Evolutionary conservation across 768 basidiomycete species (phyloP), one percentile per base, ranked within the genome.

Genomic region (Tephrocybe sp.): DNA sequence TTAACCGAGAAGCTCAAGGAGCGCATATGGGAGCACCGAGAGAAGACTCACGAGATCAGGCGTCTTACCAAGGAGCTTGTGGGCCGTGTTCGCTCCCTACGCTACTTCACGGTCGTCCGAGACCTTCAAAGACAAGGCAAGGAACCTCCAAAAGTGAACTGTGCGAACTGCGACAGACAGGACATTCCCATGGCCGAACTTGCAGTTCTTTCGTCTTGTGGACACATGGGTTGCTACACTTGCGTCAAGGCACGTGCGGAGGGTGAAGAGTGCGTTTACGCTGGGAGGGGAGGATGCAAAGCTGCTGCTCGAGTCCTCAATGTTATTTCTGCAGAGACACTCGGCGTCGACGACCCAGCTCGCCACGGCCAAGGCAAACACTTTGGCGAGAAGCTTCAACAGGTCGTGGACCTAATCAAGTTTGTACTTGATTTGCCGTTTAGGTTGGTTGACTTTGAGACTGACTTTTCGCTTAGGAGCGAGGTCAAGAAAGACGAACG

Each of bases 71-170:
- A 93, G 67, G 95, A 97, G 67, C 81, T 96, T 45, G 85, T 91
- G 23, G 93, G 92, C 25, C 88, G 94, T 43, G 83, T 91, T 42
- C 86, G 94, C 38, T 97, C 94, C 2, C 75, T 92, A 30, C 89
- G 94, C 38, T 97, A 93, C 72, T 97, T 98, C 73, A 90, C 81
- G 6, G 88, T 89, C 46, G 92, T 97, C 36, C 88, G 92, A 37
- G 90, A 94, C 59, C 75, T 95, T 37, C 93, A 97, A 65, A 86
- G 81, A 62, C 85, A 90, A 60, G 73, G 75, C 23, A 84, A 84
- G 25, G 69, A 69, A 10, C 83, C 85, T 8, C 76, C 82, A 15
- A 69, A 72, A 24, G 74, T 88, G 33, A 67, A 76, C 8, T 93
- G 91, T 57, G 84, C 86, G 4, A 65, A 66, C 33, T 93, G 90